phyloP scores from a whole-genome alignment of 371 early-diverging fungal species.

The Funneliformis caledonium region DNA sequence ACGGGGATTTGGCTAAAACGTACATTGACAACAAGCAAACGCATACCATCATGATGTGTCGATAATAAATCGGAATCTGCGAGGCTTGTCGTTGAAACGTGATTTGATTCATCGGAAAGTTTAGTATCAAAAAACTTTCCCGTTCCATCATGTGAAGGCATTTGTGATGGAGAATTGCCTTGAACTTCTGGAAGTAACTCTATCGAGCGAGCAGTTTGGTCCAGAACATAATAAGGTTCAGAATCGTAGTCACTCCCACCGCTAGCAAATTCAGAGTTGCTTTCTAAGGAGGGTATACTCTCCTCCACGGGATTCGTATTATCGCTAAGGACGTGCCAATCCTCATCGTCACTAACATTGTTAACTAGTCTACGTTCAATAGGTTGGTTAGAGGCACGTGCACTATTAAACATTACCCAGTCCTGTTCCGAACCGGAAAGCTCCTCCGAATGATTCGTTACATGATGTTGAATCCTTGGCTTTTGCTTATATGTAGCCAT shows the following conservation, averaged over 20 bases:
- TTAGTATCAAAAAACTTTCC: slow-evolving; percentile 6
- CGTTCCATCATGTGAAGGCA: slow-evolving; percentile 28
- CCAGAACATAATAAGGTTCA: background rate
- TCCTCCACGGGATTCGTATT: slow-evolving; percentile 14
- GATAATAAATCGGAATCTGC: background rate
- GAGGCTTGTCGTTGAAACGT: background rate
- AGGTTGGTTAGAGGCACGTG: background rate
- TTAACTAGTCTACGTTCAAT: background rate
- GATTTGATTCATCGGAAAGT: background rate
- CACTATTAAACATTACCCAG: slow-evolving; percentile 24
- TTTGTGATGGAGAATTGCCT: background rate
- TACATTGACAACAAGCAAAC: background rate
- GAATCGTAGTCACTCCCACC: slow-evolving; percentile 9
- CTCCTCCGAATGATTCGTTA: slow-evolving; percentile 21
- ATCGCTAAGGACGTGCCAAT: slow-evolving; percentile 31
- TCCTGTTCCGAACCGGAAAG: slow-evolving; percentile 20
- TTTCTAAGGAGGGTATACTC: background rate
- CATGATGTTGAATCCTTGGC: background rate
- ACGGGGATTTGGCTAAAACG: background rate
- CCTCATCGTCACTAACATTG: slow-evolving; percentile 14
- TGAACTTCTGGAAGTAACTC: background rate
- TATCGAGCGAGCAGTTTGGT: background rate
- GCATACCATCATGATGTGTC: background rate
- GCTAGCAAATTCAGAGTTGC: slow-evolving; percentile 9
- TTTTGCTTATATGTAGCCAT: slow-evolving; percentile 38